Conservation (phyloP, 2,329 filamentous ascomycete genomes). For the Penicillium corylophilum region DNA sequence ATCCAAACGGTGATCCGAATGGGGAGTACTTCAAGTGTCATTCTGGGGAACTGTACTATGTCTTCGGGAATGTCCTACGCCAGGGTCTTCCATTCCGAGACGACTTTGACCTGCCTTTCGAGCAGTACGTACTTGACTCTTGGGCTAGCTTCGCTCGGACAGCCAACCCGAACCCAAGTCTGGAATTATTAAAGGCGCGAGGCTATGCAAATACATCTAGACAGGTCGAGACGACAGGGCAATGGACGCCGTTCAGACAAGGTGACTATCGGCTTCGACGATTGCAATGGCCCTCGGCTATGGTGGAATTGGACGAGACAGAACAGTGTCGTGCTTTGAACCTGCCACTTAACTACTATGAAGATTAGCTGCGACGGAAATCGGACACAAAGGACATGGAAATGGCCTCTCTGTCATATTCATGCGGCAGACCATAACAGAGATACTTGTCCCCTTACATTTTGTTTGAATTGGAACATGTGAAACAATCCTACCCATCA, state of each 20-base stretch:
- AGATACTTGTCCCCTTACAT: not conserved
- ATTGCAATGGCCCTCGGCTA: slow-evolving; percentile 20
- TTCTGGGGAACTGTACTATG: slow-evolving; percentile 55
- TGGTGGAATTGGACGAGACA: slow-evolving; percentile 13
- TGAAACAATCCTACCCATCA: too few relatives aligned
- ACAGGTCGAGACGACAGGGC: slow-evolving; percentile 7
- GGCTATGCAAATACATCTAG: slow-evolving; percentile 17
- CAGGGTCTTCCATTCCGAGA: slow-evolving; percentile 19
- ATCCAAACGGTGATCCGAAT: slow-evolving; percentile 50
- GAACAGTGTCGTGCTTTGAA: slow-evolving; percentile 16
- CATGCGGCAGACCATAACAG: not conserved
- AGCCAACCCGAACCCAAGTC: slow-evolving; percentile 16
- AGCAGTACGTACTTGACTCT: slow-evolving; percentile 24
- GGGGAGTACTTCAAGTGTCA: slow-evolving; percentile 56
- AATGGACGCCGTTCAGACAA: slow-evolving; percentile 11
- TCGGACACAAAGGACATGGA: not conserved
- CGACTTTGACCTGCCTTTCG: slow-evolving; percentile 21
- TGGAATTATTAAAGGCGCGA: slow-evolving; percentile 16
- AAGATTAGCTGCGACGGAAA: not conserved
- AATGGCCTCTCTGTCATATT: not conserved
- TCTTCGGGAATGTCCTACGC: slow-evolving; percentile 52
- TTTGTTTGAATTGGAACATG: too few relatives aligned
- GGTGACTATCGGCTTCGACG: slow-evolving; percentile 7
- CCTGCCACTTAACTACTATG: slow-evolving; percentile 13
- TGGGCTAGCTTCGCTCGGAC: slow-evolving; percentile 24